A percentile compares a stretch with the other conserved stretches of the same genome.
phyloP scores from a whole-genome alignment of 2,329 filamentous ascomycete genomes.

The Mollisiaceae sp. region DNA sequence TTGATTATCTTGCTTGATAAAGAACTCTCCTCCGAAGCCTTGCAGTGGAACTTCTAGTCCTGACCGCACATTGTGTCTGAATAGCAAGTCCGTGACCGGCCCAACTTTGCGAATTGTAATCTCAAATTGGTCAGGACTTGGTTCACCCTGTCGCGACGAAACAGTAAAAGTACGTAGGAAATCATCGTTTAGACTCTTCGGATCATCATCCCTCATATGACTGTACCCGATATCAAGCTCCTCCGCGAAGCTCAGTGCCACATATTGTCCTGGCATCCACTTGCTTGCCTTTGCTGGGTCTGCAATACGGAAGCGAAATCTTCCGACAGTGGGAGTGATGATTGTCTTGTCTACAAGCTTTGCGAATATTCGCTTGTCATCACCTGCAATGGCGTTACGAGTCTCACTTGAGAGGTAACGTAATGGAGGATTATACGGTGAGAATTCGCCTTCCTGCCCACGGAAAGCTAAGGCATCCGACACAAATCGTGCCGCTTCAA shows the following conservation, averaged over 20 bases:
- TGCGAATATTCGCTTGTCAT: conserved; percentile 46
- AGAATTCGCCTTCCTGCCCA: conserved; percentile 61
- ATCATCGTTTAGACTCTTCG: conserved; percentile 81
- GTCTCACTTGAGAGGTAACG: conserved; percentile 68
- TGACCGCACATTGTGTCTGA: conserved; percentile 56
- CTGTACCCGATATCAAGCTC: conserved; percentile 76
- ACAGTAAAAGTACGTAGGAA: conserved; percentile 84
- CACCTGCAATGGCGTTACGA: conserved; percentile 16
- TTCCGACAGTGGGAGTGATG: conserved; percentile 69
- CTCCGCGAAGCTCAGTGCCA: conserved; percentile 72
- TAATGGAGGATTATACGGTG: conserved; percentile 80
- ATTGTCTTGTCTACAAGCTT: conserved; percentile 61
- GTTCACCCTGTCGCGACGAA: conserved; percentile 53
- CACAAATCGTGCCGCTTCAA: conserved; percentile 67
- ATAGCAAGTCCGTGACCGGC: conserved; percentile 69
- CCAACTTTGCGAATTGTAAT: conserved; percentile 76
- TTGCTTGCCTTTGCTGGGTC: conserved; percentile 41
- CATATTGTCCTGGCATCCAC: conserved; percentile 77
- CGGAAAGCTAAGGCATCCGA: conserved; percentile 70
- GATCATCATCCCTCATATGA: conserved; percentile 85
- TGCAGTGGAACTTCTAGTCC: conserved; percentile 69
- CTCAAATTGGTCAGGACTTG: conserved; percentile 55
- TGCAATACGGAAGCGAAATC: conserved; percentile 63
- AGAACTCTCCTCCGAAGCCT: conserved; percentile 74
- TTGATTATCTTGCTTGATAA: conserved; percentile 44